These are phyloP conservation scores for Verticillium nubilum DNA, from an alignment of 2,329 filamentous ascomycete species.

Conservation along the genomic window DNA sequence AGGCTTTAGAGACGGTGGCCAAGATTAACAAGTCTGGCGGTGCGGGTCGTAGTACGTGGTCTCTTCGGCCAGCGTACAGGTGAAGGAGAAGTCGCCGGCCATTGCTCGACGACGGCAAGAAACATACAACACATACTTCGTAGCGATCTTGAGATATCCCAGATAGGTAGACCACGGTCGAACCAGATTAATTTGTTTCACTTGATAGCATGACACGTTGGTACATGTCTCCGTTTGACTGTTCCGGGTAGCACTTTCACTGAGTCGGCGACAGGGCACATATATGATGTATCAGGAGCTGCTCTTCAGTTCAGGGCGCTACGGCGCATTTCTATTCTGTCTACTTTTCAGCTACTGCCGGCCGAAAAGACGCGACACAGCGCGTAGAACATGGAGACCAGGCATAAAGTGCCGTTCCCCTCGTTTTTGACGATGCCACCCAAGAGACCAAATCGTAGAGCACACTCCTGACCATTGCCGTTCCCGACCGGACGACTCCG, in stretches of 20 bases:
- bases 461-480: constrained; percentile 20
- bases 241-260: background rate
- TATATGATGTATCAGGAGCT: constrained; percentile 9
- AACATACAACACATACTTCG: background rate
- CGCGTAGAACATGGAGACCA: constrained; percentile 53
- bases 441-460: constrained; percentile 44
- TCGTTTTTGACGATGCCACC: constrained; percentile 67
- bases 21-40: constrained; percentile 56
- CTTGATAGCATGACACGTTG: too few relatives aligned
- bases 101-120: background rate
- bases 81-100: constrained; percentile 25
- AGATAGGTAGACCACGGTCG: background rate
- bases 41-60: constrained; percentile 49
- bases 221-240: too few relatives aligned
- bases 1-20: constrained; percentile 72
- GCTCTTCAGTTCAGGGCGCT: constrained; percentile 15
- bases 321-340: constrained; percentile 15
- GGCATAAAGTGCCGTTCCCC: constrained; percentile 62
- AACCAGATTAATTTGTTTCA: background rate
- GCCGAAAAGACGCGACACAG: constrained; percentile 12
- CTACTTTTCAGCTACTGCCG: constrained; percentile 14
- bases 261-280: background rate
- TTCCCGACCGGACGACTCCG: background rate
- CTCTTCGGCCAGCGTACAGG: constrained; percentile 13
- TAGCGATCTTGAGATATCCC: background rate